Evolutionary conservation across 257 asterid species (phyloP).

Genomic region (Oldenlandia corymbosa): DNA sequence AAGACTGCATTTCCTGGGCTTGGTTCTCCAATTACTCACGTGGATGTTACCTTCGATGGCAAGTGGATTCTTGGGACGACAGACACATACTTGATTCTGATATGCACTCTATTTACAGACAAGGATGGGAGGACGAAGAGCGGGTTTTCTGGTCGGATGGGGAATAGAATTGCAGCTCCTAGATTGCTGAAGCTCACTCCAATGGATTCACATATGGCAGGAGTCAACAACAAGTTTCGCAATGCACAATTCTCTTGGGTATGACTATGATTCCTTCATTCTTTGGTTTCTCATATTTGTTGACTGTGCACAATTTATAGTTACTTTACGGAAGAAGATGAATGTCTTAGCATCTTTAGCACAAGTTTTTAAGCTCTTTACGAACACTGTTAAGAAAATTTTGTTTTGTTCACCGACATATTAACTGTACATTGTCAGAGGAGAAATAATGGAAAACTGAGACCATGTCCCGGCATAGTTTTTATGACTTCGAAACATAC

Average conservation of each 20-base stretch:
- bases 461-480: background rate
- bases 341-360: background rate
- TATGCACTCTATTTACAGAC: slow-evolving; percentile 73
- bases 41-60: slow-evolving; percentile 95
- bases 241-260: slow-evolving; percentile 98
- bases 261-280: slow-evolving; percentile 26
- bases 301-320: background rate
- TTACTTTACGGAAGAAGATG: background rate
- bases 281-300: background rate
- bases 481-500: background rate
- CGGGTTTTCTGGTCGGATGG: slow-evolving; percentile 94
- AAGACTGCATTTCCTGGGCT: slow-evolving; percentile 97
- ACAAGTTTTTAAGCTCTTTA: background rate
- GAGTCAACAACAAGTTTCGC: slow-evolving; percentile 68
- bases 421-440: no score
- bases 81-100: slow-evolving; percentile 70
- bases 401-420: background rate
- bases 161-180: slow-evolving; percentile 75
- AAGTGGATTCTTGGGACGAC: slow-evolving; percentile 97
- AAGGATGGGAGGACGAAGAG: slow-evolving; percentile 79
- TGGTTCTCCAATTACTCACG: slow-evolving; percentile 90
- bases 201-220: slow-evolving; percentile 80
- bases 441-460: background rate
- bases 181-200: slow-evolving; percentile 83
- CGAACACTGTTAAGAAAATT: background rate